Evolutionary conservation across 176 grass and related monocot genomes (phyloP).

Genomic region (Dactylis glomerata): DNA sequence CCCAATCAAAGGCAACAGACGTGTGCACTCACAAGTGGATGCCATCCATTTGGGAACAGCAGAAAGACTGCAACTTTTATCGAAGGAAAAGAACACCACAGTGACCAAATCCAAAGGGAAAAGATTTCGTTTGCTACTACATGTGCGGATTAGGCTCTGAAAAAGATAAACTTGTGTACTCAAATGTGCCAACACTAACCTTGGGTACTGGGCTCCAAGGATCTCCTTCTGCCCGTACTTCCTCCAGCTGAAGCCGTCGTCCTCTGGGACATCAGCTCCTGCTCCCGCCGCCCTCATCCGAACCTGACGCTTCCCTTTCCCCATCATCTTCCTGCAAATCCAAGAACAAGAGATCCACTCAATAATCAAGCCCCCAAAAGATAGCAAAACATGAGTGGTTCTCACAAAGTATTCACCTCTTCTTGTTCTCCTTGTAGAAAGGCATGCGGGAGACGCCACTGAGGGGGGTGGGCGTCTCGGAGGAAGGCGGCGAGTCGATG

Average conservation of each 20-base stretch:
- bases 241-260: slow-evolving; percentile 80
- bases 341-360: background rate
- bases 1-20: background rate
- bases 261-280: slow-evolving; percentile 25
- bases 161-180: background rate
- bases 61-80: background rate
- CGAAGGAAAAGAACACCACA: background rate
- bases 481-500: slow-evolving; percentile 9
- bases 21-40: background rate
- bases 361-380: background rate
- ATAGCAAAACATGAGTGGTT: background rate
- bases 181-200: slow-evolving; percentile 33
- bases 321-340: slow-evolving; percentile 43
- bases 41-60: background rate
- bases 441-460: slow-evolving; percentile 36
- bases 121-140: slow-evolving; percentile 3
- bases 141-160: slow-evolving; percentile 5
- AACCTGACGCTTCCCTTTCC: slow-evolving; percentile 35
- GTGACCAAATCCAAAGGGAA: background rate
- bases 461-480: slow-evolving; percentile 11
- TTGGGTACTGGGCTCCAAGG: slow-evolving; percentile 58
- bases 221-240: slow-evolving; percentile 91
- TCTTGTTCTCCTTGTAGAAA: slow-evolving; percentile 40
- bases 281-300: slow-evolving; percentile 36
- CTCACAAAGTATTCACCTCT: slow-evolving; percentile 23